Evolutionary conservation across 179 eudicot genomes (phyloP).

Genomic region (Pouteria campechiana): DNA sequence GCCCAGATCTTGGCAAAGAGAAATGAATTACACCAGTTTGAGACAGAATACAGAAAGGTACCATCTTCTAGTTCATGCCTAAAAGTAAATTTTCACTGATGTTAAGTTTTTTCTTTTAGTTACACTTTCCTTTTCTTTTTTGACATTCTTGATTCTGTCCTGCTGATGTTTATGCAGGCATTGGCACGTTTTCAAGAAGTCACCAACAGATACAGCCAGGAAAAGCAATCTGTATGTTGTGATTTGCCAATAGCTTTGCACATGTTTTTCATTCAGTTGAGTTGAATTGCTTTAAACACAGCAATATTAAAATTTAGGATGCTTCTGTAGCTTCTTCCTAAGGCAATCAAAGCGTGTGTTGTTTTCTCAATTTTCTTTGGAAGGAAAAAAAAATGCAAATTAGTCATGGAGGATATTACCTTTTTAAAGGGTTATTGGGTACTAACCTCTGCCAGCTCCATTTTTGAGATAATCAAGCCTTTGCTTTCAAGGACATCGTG

Average conservation of each 20-base stretch:
- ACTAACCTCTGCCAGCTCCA: too few species aligned
- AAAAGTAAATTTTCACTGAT: neutral
- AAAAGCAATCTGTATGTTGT: constrained; percentile 79
- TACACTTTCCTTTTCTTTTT: neutral
- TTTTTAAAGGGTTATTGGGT: too few species aligned
- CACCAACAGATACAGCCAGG: constrained; percentile 86
- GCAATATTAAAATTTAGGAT: too few species aligned
- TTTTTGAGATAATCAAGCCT: too few species aligned
- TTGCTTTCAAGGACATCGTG: too few species aligned
- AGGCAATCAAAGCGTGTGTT: too few species aligned
- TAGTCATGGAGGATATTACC: too few species aligned
- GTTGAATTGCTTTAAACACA: too few species aligned
- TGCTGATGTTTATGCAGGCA: constrained; percentile 43
- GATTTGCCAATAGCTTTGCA: constrained; percentile 3
- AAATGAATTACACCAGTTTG: constrained; percentile 90
- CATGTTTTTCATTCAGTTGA: constrained; percentile 3
- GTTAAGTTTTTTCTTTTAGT: neutral
- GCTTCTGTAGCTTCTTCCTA: too few species aligned
- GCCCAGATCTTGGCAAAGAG: constrained; percentile 86
- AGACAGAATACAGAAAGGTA: constrained; percentile 94
- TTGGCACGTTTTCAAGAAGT: constrained; percentile 95
- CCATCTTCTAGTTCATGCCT: neutral
- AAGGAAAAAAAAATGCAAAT: too few species aligned
- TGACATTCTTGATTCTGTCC: neutral
- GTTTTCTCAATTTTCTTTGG: too few species aligned